A percentile compares a stretch with the other conserved stretches of the same genome.
phyloP scores from a whole-genome alignment of 768 basidiomycete species.

The Lepiota subincarnata region DNA sequence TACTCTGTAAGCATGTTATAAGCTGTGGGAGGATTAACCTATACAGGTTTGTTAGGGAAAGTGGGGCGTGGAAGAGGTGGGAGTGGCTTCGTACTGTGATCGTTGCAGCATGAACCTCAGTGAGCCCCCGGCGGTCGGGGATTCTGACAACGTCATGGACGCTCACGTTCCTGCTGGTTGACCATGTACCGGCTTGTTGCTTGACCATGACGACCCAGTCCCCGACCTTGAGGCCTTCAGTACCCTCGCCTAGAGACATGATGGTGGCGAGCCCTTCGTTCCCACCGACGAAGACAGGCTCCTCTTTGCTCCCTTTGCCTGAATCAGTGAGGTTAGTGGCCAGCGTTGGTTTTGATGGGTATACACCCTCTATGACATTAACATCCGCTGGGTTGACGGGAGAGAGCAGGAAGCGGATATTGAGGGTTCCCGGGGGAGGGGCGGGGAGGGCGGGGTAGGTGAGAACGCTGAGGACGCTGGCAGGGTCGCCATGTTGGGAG shows the following conservation, averaged over 20 bases:
- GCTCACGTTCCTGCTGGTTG: conserved; percentile 48
- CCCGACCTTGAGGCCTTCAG: conserved; percentile 35
- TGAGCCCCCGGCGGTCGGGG: conserved; percentile 42
- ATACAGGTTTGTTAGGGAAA: background rate
- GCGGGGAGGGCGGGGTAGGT: conserved; percentile 49
- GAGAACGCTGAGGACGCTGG: conserved; percentile 51
- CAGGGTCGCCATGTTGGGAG: conserved; percentile 54
- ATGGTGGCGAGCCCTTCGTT: conserved; percentile 77
- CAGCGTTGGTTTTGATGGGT: conserved; percentile 57
- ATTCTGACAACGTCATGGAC: conserved; percentile 59
- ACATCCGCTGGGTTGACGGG: conserved; percentile 82
- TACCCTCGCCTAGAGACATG: conserved; percentile 47
- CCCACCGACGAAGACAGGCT: conserved; percentile 58
- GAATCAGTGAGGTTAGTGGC: conserved; percentile 30
- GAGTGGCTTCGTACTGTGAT: conserved; percentile 50
- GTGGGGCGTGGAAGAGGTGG: background rate
- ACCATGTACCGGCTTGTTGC: conserved; percentile 76
- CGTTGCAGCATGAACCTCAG: conserved; percentile 67
- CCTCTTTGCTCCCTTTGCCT: conserved; percentile 26
- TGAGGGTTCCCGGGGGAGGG: conserved; percentile 54
- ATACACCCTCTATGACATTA: conserved; percentile 81
- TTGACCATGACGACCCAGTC: conserved; percentile 77
- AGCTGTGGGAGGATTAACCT: conserved; percentile 85
- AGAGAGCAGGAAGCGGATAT: conserved; percentile 63
- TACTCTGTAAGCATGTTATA: conserved; percentile 79